Base-by-base conservation (phyloP, 306 rosid genomes). In the Herpetospermum pedunculosum region DNA sequence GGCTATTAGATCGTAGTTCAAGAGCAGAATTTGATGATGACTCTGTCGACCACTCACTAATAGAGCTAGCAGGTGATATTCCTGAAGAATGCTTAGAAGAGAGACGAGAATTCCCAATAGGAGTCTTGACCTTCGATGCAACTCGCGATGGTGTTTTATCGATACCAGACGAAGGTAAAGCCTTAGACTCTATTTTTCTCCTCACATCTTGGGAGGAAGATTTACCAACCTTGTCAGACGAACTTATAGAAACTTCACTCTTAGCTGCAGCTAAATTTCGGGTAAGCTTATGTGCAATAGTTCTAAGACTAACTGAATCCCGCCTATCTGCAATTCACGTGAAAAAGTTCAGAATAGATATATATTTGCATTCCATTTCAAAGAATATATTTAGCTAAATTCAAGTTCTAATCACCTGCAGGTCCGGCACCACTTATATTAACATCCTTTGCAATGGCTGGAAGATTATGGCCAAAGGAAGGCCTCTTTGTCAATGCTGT, bases 31-130 rank as follows among this genome's bases (percentile, higher is more conserved):
- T 71, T 83, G 98, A 83, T 12, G 94, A 77, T 16, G 92, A 88
- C 82, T 87, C 99, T 19, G 88, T 86, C 69, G 97, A 95, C 96
- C 92, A 85, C 53, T 93, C 98, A 80, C 97, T 89, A 72, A 89
- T 76, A 77, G 99, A 91, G 87, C 89, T 83, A 41, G 96, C 90
- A 26, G 99, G 96, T 73, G 99, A 91, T 74, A 78, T 60, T 76
- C 87, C 84, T 69, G 96, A 81, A 68, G 86, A 79, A 53, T 80
- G 84, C 82, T 84, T 89, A 70, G 80, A 50, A 30, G 87, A 78
- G 78, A 85, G 77, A 72, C 80, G 80, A 48, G 85, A 78, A 78
- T 79, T 80, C 75, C 80, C 88, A 58, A 82, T 25, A 60, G 79
- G 82, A 75, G 47, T 46, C 50, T 84, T 86, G 53, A 78, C 78